Base-by-base conservation (phyloP, 352 stramenopile genomes). In the Aphanomyces euteiches region DNA sequence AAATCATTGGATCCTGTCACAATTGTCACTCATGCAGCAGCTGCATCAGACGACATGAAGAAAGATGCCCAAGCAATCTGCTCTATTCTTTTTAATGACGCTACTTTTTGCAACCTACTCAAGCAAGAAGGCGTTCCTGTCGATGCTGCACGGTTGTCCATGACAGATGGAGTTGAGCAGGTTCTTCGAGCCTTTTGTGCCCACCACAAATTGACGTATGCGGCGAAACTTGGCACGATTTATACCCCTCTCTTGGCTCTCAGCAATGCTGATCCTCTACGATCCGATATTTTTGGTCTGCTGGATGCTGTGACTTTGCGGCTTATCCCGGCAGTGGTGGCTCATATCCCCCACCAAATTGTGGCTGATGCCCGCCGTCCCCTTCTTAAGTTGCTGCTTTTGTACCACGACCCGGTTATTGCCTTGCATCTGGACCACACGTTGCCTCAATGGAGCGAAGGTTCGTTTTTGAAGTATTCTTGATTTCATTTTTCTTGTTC, bases 391-490 rank as follows among this genome's bases (percentile, higher is more conserved):
- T 78, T 77, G 61, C 71, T 94, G 59, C 59, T 94, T 54, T 59
- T 93, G n/a, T 94, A 94, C 56, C 84, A 94, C 39, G 73, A 82
- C 0, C 85, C 87, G 41, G 67, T 69, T 8, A 72, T 92, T 21
- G 81, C 84, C n/a, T 84, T 87, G 38, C 82, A 95, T 59, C 73
- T 95, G n/a, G 82, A 88, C 38, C 78, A 91, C 43, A 78, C 90
- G 48, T 91, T 90, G 28, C 79, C 84, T 15, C 78, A 80, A 21
- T 93, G 87, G 87, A 82, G 81, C 48, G 72, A 81, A 19, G 73
- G 75, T 38, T 38, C 50, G 50, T 58, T 58, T 10, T 8, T n/a
- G 13, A n/a, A 15, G 45, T 53, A 53, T 15, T 53, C 13, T 53
- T 38, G 28, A 19, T 19, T 38, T 10, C n/a, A 19, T 10, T 58